A percentile compares a stretch with the other conserved stretches of the same genome.
Evolutionary conservation across 176 grass and related monocot genomes (phyloP).

Genomic region (maize (Zea mays)): Zm-B73-REFERENCE-NAM-5.0 NC_050100.1:171752501-171753000

Average conservation of each 20-base stretch:
- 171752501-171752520: background rate
- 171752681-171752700: conserved; percentile 37
- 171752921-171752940: background rate
- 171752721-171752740: background rate
- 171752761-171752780: background rate
- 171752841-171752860: background rate
- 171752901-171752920: conserved; percentile 7
- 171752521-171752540: background rate
- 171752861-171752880: background rate
- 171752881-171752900: background rate
- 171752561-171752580: background rate
- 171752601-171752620: background rate
- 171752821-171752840: background rate
- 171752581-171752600: background rate
- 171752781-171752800: background rate
- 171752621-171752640: background rate
- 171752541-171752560: conserved; percentile 16
- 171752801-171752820: background rate
- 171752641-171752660: background rate
- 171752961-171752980: conserved; percentile 31
- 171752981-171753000: conserved; percentile 26
- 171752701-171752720: background rate
- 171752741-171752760: background rate
- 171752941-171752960: background rate
- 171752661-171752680: background rate